Conservation (phyloP, 352 stramenopile genomes). For the Pilasporangium apinafurcum region DNA sequence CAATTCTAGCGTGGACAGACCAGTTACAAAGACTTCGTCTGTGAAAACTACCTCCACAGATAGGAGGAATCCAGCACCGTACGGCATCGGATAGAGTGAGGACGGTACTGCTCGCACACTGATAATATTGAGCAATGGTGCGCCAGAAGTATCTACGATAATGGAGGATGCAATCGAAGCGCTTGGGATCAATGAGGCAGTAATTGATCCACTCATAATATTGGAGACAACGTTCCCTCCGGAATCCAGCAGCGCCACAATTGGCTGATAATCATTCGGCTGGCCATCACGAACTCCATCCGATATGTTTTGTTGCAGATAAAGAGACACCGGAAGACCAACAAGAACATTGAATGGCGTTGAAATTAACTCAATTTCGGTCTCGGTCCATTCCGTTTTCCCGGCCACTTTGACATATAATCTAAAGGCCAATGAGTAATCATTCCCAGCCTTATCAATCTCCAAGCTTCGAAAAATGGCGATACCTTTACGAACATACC, state of each 20-base stretch:
- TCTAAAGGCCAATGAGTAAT: slow-evolving; percentile 68
- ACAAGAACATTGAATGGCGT: slow-evolving; percentile 51
- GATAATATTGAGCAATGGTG: slow-evolving; percentile 35
- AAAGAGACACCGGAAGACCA: slow-evolving; percentile 36
- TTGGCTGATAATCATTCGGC: slow-evolving; percentile 59
- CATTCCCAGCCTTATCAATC: slow-evolving; percentile 67
- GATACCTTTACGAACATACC: slow-evolving; percentile 35
- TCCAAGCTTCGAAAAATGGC: slow-evolving; percentile 67
- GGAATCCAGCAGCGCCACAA: slow-evolving; percentile 54
- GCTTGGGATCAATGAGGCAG: slow-evolving; percentile 55
- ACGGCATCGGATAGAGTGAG: slow-evolving; percentile 36
- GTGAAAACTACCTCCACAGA: slow-evolving; percentile 70
- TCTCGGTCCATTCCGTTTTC: slow-evolving; percentile 34
- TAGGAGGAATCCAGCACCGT: slow-evolving; percentile 55
- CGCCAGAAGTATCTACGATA: slow-evolving; percentile 49
- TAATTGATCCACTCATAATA: slow-evolving; percentile 34
- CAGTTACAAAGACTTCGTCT: slow-evolving; percentile 60
- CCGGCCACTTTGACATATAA: slow-evolving; percentile 43
- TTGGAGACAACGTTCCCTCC: slow-evolving; percentile 60
- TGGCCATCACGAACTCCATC: slow-evolving; percentile 73
- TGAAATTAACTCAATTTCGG: slow-evolving; percentile 48
- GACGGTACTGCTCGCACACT: slow-evolving; percentile 35
- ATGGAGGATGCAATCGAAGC: slow-evolving; percentile 50
- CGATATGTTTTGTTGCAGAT: slow-evolving; percentile 41
- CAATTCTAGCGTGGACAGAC: slow-evolving; percentile 46